A percentile compares a stretch with the other conserved stretches of the same genome.
Conservation (phyloP, 495 filamentous ascomycete species). For the Aspergillus asperescens region DNA sequence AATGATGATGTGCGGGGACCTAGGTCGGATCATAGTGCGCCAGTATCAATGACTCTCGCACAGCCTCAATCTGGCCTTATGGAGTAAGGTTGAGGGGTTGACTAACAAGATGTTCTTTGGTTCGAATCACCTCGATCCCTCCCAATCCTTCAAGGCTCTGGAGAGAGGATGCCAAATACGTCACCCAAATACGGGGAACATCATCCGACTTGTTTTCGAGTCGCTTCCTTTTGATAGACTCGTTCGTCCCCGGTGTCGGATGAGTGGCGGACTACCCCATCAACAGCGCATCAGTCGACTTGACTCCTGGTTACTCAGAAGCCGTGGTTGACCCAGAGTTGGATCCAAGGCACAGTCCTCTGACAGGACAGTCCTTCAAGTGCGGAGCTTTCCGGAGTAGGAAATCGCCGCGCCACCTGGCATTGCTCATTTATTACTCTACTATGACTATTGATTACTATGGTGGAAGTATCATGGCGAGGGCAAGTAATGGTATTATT, state of each 20-base stretch:
- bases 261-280: constrained; percentile 12
- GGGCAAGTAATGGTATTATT: neutral
- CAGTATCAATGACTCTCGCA: constrained; percentile 12
- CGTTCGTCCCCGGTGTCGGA: neutral
- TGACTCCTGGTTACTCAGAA: neutral
- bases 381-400: constrained; percentile 15
- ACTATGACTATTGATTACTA: neutral
- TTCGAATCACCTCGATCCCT: constrained; percentile 6
- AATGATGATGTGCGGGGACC: constrained; percentile 16
- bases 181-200: neutral
- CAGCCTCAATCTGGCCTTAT: constrained; percentile 17
- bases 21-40: constrained; percentile 10
- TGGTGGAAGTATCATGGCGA: constrained; percentile 5
- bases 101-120: constrained; percentile 5
- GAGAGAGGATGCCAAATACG: neutral
- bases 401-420: constrained; percentile 17
- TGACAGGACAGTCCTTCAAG: constrained; percentile 6
- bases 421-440: constrained; percentile 2
- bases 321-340: constrained; percentile 24
- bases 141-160: neutral
- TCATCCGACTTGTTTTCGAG: constrained; percentile 15
- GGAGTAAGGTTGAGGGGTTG: constrained; percentile 10
- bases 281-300: neutral
- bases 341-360: constrained; percentile 21
- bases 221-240: neutral